A percentile compares a stretch with the other conserved stretches of the same genome.
phyloP scores from a whole-genome alignment of 805 yeast genomes.

The Starmerella scarabaei region DNA sequence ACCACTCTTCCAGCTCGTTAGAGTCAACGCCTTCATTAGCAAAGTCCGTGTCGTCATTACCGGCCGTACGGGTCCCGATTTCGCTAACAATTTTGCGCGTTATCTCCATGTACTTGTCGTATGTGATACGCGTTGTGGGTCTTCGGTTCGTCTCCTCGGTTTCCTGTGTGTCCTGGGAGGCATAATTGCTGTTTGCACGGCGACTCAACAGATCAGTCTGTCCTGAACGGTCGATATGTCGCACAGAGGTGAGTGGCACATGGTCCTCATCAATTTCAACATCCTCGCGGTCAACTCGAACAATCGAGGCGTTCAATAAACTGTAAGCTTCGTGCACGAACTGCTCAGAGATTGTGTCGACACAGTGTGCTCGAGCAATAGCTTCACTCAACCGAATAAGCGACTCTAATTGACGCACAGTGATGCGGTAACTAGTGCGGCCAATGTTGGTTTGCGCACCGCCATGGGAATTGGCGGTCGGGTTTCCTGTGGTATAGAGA shows the following conservation, averaged over 20 bases:
- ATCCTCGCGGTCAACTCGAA: slow-evolving; percentile 89
- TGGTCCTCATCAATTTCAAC: slow-evolving; percentile 68
- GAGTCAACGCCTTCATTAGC: slow-evolving; percentile 50
- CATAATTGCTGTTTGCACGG: slow-evolving; percentile 7
- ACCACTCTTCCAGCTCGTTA: slow-evolving; percentile 65
- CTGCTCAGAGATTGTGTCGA: slow-evolving; percentile 67
- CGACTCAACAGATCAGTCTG: slow-evolving; percentile 14
- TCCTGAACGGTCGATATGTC: slow-evolving; percentile 18
- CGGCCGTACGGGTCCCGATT: slow-evolving; percentile 8
- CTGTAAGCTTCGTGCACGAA: slow-evolving; percentile 92
- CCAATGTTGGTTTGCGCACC: slow-evolving; percentile 27
- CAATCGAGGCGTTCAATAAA: slow-evolving; percentile 76
- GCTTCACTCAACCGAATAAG: slow-evolving; percentile 79
- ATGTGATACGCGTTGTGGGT: slow-evolving; percentile 46
- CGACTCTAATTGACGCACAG: slow-evolving; percentile 85
- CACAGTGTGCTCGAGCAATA: slow-evolving; percentile 92
- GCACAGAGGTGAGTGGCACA: slow-evolving; percentile 24
- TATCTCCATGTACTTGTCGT: slow-evolving; percentile 73
- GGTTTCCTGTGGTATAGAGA: slow-evolving; percentile 39
- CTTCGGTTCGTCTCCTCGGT: slow-evolving; percentile 12
- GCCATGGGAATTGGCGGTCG: slow-evolving; percentile 9
- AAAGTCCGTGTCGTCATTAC: slow-evolving; percentile 36
- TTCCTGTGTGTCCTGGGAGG: background rate
- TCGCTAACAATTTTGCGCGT: slow-evolving; percentile 32
- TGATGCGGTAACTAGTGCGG: slow-evolving; percentile 78